A percentile compares a stretch with the other conserved stretches of the same genome.
Conservation (phyloP, 441 rosid genomes). For the Dalechampia spathulata region DNA sequence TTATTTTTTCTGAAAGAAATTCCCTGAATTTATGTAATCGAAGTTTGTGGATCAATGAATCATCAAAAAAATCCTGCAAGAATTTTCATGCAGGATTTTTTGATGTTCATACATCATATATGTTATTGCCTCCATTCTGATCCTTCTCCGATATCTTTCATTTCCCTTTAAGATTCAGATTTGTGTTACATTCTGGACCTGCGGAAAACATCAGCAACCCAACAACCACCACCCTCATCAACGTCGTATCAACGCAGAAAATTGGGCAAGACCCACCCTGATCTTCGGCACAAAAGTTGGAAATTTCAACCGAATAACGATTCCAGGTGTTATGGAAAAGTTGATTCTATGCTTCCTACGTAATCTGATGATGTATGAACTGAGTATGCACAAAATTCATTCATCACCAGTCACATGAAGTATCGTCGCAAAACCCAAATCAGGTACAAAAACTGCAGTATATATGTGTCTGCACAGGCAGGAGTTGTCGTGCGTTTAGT, state of each 20-base stretch:
- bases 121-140: no score
- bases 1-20: no score
- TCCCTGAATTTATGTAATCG: background rate
- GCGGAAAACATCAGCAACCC: no score
- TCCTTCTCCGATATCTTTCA: no score
- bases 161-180: no score
- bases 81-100: background rate
- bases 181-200: no score
- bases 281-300: constrained; percentile 37
- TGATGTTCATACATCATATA: background rate
- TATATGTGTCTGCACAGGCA: no score
- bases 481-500: no score
- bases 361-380: background rate
- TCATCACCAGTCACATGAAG: background rate
- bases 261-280: constrained; percentile 49
- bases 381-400: constrained; percentile 4
- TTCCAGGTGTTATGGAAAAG: background rate
- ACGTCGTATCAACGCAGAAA: constrained; percentile 35
- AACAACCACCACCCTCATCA: no score
- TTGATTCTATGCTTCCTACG: background rate
- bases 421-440: no score
- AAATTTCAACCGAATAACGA: no score
- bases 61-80: background rate
- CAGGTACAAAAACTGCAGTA: no score
- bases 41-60: background rate